A percentile compares a stretch with the other conserved stretches of the same genome.
Conservation (phyloP, 2,329 filamentous ascomycete species). For the Lomentospora prolificans region DNA sequence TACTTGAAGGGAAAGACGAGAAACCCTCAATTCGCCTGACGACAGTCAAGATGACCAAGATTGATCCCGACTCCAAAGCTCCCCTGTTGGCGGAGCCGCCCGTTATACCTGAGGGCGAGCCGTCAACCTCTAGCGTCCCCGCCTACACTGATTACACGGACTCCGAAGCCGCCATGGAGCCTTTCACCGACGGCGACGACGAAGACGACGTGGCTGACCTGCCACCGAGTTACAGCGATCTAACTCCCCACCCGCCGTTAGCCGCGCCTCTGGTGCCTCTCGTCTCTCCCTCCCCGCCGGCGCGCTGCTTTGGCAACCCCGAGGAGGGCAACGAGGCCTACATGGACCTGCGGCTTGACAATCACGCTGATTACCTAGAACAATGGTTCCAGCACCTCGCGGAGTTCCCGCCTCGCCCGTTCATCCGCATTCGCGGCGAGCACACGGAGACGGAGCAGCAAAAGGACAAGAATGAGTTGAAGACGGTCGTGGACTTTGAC, state of each 20-base stretch:
- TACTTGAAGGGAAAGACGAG: not conserved
- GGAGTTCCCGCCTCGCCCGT: conserved; percentile 40
- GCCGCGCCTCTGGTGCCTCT: conserved; percentile 16
- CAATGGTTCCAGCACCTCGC: conserved; percentile 33
- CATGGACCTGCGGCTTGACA: conserved; percentile 34
- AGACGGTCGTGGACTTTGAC: conserved; percentile 47
- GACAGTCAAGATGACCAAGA: conserved; percentile 1
- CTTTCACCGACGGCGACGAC: conserved; percentile 19
- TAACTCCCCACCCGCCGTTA: conserved; percentile 16
- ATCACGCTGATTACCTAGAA: conserved; percentile 32
- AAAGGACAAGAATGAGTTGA: conserved; percentile 35
- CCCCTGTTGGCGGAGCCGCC: conserved; percentile 11
- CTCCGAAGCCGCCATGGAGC: conserved; percentile 13
- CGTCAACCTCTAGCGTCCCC: conserved; percentile 18
- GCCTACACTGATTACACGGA: conserved; percentile 10
- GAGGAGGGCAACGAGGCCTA: conserved; percentile 28
- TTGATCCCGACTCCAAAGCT: conserved; percentile 9
- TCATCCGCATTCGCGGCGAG: conserved; percentile 41
- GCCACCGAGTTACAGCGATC: conserved; percentile 34
- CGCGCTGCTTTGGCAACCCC: conserved; percentile 8
- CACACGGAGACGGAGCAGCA: conserved; percentile 37
- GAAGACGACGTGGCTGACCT: conserved; percentile 20
- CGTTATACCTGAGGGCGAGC: conserved; percentile 16
- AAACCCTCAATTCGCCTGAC: too few relatives aligned
- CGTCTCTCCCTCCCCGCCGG: conserved; percentile 16